A percentile compares a stretch with the other conserved stretches of the same genome.
Conservation (phyloP, 257 asterid species). For the Solanum chiquidenum region DNA sequence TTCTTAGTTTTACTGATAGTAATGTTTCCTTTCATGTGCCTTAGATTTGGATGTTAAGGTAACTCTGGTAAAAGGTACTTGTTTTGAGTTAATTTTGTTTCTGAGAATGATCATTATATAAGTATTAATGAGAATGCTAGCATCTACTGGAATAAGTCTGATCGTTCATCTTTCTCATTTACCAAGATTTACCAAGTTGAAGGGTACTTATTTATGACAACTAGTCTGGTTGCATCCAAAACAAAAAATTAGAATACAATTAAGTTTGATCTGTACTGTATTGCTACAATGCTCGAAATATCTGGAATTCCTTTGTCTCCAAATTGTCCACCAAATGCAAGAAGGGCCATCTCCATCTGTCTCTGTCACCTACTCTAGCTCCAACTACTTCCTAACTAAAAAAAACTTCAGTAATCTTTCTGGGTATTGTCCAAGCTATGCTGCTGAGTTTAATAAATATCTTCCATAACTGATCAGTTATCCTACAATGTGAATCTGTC, state of each 20-base stretch:
- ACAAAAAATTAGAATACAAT: not conserved
- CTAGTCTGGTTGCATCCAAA: not conserved
- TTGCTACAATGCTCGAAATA: not conserved
- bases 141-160: not conserved
- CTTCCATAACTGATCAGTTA: not conserved
- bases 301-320: not conserved
- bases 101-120: not conserved
- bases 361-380: not conserved
- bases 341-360: not conserved
- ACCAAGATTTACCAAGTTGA: not conserved
- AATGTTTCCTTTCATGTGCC: not conserved
- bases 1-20: not conserved
- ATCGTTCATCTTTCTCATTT: not conserved
- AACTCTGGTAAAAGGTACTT: not conserved
- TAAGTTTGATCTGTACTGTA: not conserved
- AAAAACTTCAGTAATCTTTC: not conserved
- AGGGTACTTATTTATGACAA: not conserved
- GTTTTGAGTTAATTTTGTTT: not conserved
- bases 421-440: not conserved
- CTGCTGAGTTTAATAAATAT: not conserved
- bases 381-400: not conserved
- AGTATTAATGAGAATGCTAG: not conserved
- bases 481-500: not conserved
- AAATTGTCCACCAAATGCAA: not conserved
- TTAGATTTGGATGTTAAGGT: not conserved